Evolutionary conservation across 305 asterid species (phyloP).

Genomic region (Plantago coronopus): DNA sequence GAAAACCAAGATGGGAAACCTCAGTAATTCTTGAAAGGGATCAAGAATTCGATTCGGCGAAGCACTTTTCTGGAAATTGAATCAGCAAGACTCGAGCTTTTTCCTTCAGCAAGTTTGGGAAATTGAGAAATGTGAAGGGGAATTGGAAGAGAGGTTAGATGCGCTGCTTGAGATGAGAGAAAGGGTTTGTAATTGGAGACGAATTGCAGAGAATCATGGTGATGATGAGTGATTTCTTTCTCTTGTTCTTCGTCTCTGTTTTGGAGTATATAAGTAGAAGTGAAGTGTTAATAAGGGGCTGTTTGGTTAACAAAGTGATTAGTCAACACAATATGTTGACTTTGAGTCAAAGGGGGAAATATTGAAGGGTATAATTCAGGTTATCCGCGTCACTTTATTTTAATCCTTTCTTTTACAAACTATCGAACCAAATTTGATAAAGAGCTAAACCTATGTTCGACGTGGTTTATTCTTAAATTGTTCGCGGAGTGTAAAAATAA

Average conservation of each 20-base stretch:
- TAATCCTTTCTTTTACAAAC: no score
- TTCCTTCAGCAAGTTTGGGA: not conserved
- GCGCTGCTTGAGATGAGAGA: slow-evolving; percentile 6
- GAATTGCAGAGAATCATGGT: slow-evolving; percentile 1
- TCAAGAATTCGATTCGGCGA: slow-evolving; percentile 21
- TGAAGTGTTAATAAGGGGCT: slow-evolving; percentile 29
- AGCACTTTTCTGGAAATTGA: slow-evolving; percentile 21
- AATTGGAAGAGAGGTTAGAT: not conserved
- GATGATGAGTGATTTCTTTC: not conserved
- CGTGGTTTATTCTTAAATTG: no score
- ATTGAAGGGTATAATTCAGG: no score
- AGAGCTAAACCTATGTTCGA: no score
- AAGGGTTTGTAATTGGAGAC: slow-evolving; percentile 27
- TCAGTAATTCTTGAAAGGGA: slow-evolving; percentile 23
- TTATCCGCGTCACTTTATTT: no score
- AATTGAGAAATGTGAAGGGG: slow-evolving; percentile 16
- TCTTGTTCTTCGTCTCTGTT: slow-evolving; percentile 10
- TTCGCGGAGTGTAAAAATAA: no score
- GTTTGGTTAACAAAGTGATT: slow-evolving; percentile 20
- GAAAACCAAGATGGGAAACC: slow-evolving; percentile 25
- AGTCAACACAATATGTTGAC: no score
- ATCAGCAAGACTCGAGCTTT: slow-evolving; percentile 27
- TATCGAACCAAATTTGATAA: no score
- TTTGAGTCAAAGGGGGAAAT: no score
- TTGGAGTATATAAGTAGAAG: slow-evolving; percentile 21